Base-by-base conservation (phyloP, 2,329 filamentous ascomycete genomes). In the Arthroderma uncinatum region DNA sequence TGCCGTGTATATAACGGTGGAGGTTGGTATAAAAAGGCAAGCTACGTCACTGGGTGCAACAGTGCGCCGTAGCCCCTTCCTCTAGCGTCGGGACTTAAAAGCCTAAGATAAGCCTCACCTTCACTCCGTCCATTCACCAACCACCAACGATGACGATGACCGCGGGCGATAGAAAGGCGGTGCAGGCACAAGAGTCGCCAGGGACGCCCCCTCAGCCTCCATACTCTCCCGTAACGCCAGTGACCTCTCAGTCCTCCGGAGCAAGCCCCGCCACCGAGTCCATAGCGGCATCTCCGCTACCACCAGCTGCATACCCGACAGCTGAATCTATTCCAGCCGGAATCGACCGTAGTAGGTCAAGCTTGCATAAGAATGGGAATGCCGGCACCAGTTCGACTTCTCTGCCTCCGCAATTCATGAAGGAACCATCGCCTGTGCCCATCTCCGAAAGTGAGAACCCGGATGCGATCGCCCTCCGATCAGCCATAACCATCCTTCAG, bases 381-480 rank as follows among this genome's bases (percentile, higher is more conserved):
- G 10, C 12, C 56, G n/a, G 28, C n/a, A n/a, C n/a, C n/a, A n/a
- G n/a, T n/a, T n/a, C n/a, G n/a, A n/a, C 39, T 33, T 21, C 33
- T 4, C 37, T 53, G 9, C 34, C 56, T 16, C 39, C 54, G 9
- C 54, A 48, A 47, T 68, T 72, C 48, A 67, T 64, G 12, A 65
- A 68, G 1, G 67, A 71, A 56, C 73, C 74, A 1, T 61, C 70
- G n/a, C 66, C 74, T 2, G 66, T 75, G 2, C 74, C 75, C 8
- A 71, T 78, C 56, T 75, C 73, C 30, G 72, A 76, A 58, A 74
- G 73, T 55, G 71, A 75, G 57, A 95, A 95, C 67, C 84, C 89
- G 6, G 92, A 97, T 75, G 89, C 86, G 23, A 85, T 96, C 59
- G 92, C 92, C 4, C 79, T 96, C 59, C 84, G 86, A 62, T 88